Evolutionary conservation across 106 monocot species (phyloP), one percentile per base, ranked within the genome.

Genomic region (Acorus calamus): DNA sequence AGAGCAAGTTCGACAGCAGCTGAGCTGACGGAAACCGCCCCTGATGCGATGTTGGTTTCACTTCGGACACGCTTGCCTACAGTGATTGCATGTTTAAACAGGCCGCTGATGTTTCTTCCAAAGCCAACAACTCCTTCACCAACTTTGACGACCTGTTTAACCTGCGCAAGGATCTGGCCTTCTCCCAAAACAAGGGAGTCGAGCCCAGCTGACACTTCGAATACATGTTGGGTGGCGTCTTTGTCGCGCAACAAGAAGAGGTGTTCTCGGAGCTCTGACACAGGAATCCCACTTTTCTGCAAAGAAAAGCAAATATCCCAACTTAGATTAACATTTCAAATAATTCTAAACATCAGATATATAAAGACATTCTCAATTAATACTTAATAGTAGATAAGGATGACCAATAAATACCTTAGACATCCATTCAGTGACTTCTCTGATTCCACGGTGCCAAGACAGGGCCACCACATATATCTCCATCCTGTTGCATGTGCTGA

Each of bases 401-500:
- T 64, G 10, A 11, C 53, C 58, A 60, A 4, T 2, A 14, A 4
- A 67, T 66, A 98, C 96, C 96, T 98, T 98, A 49, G 96, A 42
- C 96, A 98, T 92, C 96, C 96, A 98, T 46, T 92, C 91, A 41
- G 62, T 81, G 45, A 98, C 96, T 75, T 98, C 96, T 77, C 81
- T 84, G 72, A 98, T 81, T 63, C 96, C 96, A 8, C 87, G 79
- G 67, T 98, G 76, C 96, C 96, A 98, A 50, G 96, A 98, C 4
- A 98, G 65, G 9, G 96, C 88, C 44, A 98, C 96, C 43, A 98
- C 91, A 68, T 98, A 98, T 59, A 98, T 88, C 69, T 92, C 96
- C 90, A 96, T 92, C 51, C 91, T 76, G 69, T 98, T 98, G 77
- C 96, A 98, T 7, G 96, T 98, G 70, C 96, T 98, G 12, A 98